A percentile compares a stretch with the other conserved stretches of the same genome.
Evolutionary conservation across 495 filamentous ascomycete genomes (phyloP).

Genomic region (Rhypophila decipiens): DNA sequence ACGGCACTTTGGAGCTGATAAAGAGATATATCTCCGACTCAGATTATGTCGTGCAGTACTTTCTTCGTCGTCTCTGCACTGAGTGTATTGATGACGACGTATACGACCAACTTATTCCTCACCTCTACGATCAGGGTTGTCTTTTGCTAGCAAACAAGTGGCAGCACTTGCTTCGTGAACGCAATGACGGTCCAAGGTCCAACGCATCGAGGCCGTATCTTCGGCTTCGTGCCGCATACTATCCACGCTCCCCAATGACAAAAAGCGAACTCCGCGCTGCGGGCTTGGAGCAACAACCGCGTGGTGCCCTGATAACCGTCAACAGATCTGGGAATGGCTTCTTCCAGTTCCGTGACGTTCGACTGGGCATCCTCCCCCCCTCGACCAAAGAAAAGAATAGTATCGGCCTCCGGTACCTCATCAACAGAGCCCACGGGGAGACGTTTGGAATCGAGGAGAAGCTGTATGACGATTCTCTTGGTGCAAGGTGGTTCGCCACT

Average conservation of each 20-base stretch:
- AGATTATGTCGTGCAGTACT: conserved; percentile 17
- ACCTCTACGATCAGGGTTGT: conserved; percentile 44
- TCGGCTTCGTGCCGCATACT: conserved; percentile 28
- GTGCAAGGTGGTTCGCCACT: conserved; percentile 64
- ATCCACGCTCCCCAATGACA: conserved; percentile 11
- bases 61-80: conserved; percentile 40
- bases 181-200: conserved; percentile 26
- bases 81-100: conserved; percentile 48
- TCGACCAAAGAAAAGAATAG: too few relatives aligned
- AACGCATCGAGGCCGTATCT: conserved; percentile 25
- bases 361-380: too few relatives aligned
- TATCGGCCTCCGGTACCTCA: conserved; percentile 25
- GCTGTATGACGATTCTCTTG: conserved; percentile 53
- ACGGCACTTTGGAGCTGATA: conserved; percentile 24
- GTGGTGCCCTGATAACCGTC: too few relatives aligned
- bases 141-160: conserved; percentile 50
- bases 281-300: too few relatives aligned
- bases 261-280: conserved; percentile 1
- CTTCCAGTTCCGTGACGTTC: too few relatives aligned
- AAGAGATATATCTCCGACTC: conserved; percentile 24
- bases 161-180: conserved; percentile 37
- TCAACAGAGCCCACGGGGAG: conserved; percentile 38
- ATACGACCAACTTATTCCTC: conserved; percentile 56
- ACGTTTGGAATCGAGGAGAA: conserved; percentile 43
- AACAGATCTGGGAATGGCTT: too few relatives aligned